Evolutionary conservation across 1,284 basidiomycete species (phyloP).

Genomic region (Gymnopus androsaceus): DNA sequence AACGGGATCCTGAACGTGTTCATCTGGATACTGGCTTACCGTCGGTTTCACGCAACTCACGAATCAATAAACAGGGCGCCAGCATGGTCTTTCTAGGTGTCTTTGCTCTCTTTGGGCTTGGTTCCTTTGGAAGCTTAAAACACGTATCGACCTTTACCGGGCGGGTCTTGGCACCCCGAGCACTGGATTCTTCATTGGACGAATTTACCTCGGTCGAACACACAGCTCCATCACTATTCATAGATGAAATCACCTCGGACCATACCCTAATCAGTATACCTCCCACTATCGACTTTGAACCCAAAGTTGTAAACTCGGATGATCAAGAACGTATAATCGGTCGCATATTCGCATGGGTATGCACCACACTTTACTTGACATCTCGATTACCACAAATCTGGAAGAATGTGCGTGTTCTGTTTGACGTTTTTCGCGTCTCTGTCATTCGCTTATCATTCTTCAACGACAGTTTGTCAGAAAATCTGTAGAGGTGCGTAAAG

Average conservation of each 20-base stretch:
- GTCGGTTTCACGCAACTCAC: slow-evolving; percentile 44
- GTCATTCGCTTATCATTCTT: neutral
- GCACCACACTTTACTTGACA: slow-evolving; percentile 88
- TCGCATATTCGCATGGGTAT: slow-evolving; percentile 89
- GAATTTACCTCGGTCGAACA: neutral
- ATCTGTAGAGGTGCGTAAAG: slow-evolving; percentile 72
- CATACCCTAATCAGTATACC: slow-evolving; percentile 4
- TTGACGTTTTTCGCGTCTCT: neutral
- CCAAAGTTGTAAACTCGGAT: slow-evolving; percentile 31
- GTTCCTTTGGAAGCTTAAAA: slow-evolving; percentile 38
- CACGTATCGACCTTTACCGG: slow-evolving; percentile 22
- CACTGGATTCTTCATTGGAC: neutral
- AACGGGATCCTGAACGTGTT: slow-evolving; percentile 36
- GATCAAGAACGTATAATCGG: slow-evolving; percentile 70
- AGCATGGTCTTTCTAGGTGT: slow-evolving; percentile 73
- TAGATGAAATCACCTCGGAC: neutral
- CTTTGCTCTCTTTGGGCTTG: slow-evolving; percentile 70
- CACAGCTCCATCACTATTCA: neutral
- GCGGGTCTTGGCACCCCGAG: slow-evolving; percentile 33
- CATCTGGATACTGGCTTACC: slow-evolving; percentile 26
- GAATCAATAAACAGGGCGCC: slow-evolving; percentile 62
- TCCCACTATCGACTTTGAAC: slow-evolving; percentile 5
- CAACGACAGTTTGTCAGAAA: slow-evolving; percentile 76
- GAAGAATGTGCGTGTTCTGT: slow-evolving; percentile 82
- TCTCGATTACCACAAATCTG: slow-evolving; percentile 93